A percentile compares a stretch with the other conserved stretches of the same genome.
These are phyloP conservation scores for Aspergillus hiratsukae DNA, from an alignment of 2,329 filamentous ascomycete genomes.

Conservation along the genomic window DNA sequence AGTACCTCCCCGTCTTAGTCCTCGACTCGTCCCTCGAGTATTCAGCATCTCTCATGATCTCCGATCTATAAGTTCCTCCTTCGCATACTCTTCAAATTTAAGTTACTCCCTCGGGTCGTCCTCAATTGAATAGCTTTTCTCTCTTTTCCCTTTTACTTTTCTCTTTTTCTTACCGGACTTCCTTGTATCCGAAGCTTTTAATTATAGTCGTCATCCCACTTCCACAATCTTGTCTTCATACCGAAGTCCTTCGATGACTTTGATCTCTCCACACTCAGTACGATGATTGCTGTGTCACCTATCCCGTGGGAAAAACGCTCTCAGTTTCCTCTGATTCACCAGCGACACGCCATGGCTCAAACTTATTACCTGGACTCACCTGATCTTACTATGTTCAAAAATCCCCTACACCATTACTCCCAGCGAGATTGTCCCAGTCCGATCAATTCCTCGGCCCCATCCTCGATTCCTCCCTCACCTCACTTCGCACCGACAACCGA, in stretches of 20 bases:
- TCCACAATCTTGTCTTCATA: not conserved
- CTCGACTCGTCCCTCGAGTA: no score
- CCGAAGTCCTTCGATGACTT: not conserved
- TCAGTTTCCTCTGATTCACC: constrained; percentile 27
- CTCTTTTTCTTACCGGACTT: no score
- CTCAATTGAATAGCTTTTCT: no score
- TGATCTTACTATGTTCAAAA: constrained; percentile 19
- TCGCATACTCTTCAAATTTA: no score
- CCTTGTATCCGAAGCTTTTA: no score
- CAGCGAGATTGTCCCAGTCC: constrained; percentile 21
- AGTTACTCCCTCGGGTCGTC: no score
- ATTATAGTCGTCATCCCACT: not conserved
- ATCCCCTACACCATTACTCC: constrained; percentile 24
- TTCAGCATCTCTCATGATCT: no score
- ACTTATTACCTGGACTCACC: constrained; percentile 28
- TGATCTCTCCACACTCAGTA: constrained; percentile 5
- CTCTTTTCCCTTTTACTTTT: no score
- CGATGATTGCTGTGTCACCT: constrained; percentile 35
- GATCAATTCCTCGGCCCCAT: constrained; percentile 29
- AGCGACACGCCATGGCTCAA: constrained; percentile 27
- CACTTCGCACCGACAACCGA: constrained; percentile 27
- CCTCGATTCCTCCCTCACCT: constrained; percentile 37
- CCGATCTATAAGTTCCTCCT: no score
- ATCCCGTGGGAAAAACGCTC: constrained; percentile 28
- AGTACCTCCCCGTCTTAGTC: no score